Conservation (phyloP, 805 yeast genomes). For the Suhomyces sp. region DNA sequence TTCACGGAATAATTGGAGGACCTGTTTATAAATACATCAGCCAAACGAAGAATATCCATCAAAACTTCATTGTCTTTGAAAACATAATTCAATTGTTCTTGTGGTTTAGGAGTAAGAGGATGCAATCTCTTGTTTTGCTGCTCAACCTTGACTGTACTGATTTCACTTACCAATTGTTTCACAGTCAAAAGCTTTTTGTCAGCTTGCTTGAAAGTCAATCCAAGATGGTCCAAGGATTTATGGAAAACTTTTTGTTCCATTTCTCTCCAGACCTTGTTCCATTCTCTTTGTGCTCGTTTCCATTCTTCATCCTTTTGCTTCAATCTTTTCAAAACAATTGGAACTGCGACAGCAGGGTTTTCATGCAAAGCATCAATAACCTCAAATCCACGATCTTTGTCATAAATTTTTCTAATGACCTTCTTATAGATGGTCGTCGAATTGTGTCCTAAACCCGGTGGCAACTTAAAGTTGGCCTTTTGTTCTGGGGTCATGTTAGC, state of each 20-base stretch:
- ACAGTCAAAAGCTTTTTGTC: constrained; percentile 90
- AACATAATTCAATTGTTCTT: constrained; percentile 61
- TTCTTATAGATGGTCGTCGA: constrained; percentile 90
- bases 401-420: constrained; percentile 88
- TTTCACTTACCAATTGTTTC: constrained; percentile 86
- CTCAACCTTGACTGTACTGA: constrained; percentile 88
- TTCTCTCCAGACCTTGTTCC: constrained; percentile 99
- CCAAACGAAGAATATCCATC: constrained; percentile 68
- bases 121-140: constrained; percentile 83
- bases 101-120: constrained; percentile 86
- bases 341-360: constrained; percentile 92
- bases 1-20: constrained; percentile 73
- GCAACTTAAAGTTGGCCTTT: constrained; percentile 78
- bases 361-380: constrained; percentile 95
- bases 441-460: constrained; percentile 91
- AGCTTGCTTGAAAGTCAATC: constrained; percentile 93
- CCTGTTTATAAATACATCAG: constrained; percentile 63
- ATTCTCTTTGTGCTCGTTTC: constrained; percentile 96
- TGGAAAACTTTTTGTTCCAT: constrained; percentile 92
- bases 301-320: constrained; percentile 99
- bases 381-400: constrained; percentile 91
- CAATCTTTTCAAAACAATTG: constrained; percentile 85
- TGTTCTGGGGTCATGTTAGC: constrained; percentile 93
- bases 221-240: constrained; percentile 92
- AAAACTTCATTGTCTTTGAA: constrained; percentile 68